Evolutionary conservation across 306 rosid genomes (phyloP).

Genomic region (Begonia loranthoides): DNA sequence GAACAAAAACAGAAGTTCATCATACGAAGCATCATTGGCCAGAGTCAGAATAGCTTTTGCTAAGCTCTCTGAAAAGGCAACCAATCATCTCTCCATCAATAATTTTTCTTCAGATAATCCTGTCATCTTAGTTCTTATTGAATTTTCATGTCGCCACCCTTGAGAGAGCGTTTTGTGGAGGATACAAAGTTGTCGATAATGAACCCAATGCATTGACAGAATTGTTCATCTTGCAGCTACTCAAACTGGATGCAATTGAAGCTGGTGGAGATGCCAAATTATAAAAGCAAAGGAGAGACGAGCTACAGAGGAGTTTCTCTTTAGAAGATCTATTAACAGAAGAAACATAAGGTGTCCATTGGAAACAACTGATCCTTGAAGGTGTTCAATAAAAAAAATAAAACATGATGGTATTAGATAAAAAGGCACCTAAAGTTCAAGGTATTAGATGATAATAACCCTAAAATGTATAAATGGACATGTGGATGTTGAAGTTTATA

Average conservation of each 20-base stretch:
- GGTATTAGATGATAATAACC: too few relatives aligned
- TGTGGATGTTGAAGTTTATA: too few relatives aligned
- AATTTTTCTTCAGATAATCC: too few relatives aligned
- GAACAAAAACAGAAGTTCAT: constrained; percentile 26
- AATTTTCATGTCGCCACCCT: constrained; percentile 25
- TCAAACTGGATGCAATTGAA: constrained; percentile 48
- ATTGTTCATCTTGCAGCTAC: constrained; percentile 51
- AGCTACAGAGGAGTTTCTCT: too few relatives aligned
- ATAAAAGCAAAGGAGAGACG: constrained; percentile 35
- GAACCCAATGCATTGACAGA: constrained; percentile 38
- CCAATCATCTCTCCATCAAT: too few relatives aligned
- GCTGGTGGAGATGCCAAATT: constrained; percentile 55
- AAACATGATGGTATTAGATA: too few relatives aligned
- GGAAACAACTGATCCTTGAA: too few relatives aligned
- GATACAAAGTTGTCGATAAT: constrained; percentile 22
- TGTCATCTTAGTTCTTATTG: background rate
- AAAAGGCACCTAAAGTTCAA: too few relatives aligned
- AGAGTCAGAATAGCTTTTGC: constrained; percentile 35
- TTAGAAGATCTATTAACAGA: too few relatives aligned
- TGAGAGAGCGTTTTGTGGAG: constrained; percentile 26
- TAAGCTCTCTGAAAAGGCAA: constrained; percentile 52
- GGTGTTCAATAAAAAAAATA: too few relatives aligned
- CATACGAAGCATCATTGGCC: constrained; percentile 35
- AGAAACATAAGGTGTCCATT: too few relatives aligned
- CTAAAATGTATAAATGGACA: too few relatives aligned